Base-by-base conservation (phyloP, 1,139 yeast genomes). In the Ashbya aceris region DNA sequence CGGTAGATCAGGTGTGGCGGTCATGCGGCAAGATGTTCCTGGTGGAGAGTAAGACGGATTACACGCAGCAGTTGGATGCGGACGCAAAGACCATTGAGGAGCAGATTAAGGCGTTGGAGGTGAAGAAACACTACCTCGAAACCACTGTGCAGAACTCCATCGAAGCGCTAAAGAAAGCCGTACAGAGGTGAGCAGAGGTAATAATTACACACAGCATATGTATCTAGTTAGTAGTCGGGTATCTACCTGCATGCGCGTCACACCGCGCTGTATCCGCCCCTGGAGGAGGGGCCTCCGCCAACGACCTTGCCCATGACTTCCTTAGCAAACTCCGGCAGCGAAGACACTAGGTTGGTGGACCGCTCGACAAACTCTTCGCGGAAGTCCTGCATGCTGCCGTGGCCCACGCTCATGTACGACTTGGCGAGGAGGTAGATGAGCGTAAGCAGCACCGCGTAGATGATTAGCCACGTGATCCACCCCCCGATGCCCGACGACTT, bases 241-340 rank as follows among this genome's bases (percentile, higher is more conserved):
- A 30, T 12, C 37, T 34, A 27, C 17, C 31, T 34, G 37, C 32
- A 17, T 30, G 17, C 29, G 32, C 13, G 8, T 63, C 69, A 87
- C 8, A 87, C 95, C 29, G 96, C 96, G 60, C 93, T 81, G 61
- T 87, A 87, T 28, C 95, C 96, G 12, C 94, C 95, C 59, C 96
- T 75, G 31, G 52, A 30, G 7, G 51, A 36, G 14, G 56, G 42
- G 10, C 58, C 59, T 38, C 70, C 67, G n/a, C 93, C 85, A 23
- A 86, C 73, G 48, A 89, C 69, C 51, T 80, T 84, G 45, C 75
- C 76, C 35, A 78, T 67, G 4, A 87, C 72, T 61, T 87, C 96
- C 48, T 70, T 72, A 30, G 76, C 57, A 50, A 89, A 82, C 32
- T 77, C 79, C 3, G 96, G 94, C 41, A 85, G 65, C 4, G 87